phyloP scores from a whole-genome alignment of 2,329 filamentous ascomycete genomes.

The Fusarium palustre region DNA sequence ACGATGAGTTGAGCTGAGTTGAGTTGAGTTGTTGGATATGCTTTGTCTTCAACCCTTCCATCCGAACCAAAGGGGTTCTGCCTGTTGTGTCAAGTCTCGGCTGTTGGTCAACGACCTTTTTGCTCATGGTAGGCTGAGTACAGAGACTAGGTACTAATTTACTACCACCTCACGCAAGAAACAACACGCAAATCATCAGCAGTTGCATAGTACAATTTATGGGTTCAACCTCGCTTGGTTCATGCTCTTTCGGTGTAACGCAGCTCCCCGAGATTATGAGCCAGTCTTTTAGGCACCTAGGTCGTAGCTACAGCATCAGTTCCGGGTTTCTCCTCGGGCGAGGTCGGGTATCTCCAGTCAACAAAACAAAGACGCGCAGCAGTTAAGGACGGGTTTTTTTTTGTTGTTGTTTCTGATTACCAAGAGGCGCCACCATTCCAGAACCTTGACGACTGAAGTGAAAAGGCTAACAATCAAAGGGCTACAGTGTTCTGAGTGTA shows the following conservation, averaged over 20 bases:
- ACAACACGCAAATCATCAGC: slow-evolving; percentile 20
- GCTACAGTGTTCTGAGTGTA: not conserved
- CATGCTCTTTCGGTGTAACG: slow-evolving; percentile 30
- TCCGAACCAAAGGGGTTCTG: slow-evolving; percentile 25
- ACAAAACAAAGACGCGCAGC: slow-evolving; percentile 31
- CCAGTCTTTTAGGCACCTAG: slow-evolving; percentile 1
- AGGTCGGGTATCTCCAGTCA: slow-evolving; percentile 35
- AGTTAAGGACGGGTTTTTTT: slow-evolving; percentile 10
- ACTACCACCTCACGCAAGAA: slow-evolving; percentile 2
- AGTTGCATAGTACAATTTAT: slow-evolving; percentile 7
- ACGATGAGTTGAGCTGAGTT: slow-evolving; percentile 27
- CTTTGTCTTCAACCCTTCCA: slow-evolving; percentile 40
- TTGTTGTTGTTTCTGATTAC: slow-evolving; percentile 22
- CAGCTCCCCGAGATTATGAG: slow-evolving; percentile 36
- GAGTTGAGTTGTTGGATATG: slow-evolving; percentile 38
- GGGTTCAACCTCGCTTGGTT: slow-evolving; percentile 32
- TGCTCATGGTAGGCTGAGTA: not conserved
- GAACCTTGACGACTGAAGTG: slow-evolving; percentile 1
- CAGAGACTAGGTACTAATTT: not conserved
- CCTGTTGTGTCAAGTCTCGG: not conserved
- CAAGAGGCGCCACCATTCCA: slow-evolving; percentile 40
- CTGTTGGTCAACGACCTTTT: slow-evolving; percentile 1
- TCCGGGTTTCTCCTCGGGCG: slow-evolving; percentile 33
- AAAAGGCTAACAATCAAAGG: not conserved
- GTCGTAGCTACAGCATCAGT: slow-evolving; percentile 12